Percentiles rank a stretch among this genome's conserved stretches.
phyloP scores from a whole-genome alignment of 495 filamentous ascomycete species.

The Echria macrotheca region DNA sequence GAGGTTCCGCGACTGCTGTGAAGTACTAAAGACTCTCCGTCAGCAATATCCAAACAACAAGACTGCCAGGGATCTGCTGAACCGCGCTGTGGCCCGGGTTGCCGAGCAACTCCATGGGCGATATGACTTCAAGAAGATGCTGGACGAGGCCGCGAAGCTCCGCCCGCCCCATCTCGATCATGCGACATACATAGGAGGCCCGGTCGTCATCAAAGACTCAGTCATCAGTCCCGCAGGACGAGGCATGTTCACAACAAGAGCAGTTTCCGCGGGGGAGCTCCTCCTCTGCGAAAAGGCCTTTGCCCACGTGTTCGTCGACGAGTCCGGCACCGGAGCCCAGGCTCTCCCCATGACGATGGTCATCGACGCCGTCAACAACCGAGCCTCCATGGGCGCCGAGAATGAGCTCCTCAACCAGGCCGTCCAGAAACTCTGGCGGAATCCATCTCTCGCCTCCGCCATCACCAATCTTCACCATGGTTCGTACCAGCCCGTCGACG shows the following conservation, averaged over 20 bases:
- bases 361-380: slow-evolving; percentile 28
- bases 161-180: slow-evolving; percentile 39
- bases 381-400: slow-evolving; percentile 27
- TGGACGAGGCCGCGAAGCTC: slow-evolving; percentile 27
- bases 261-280: slow-evolving; percentile 47
- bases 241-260: slow-evolving; percentile 24
- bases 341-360: slow-evolving; percentile 20
- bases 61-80: slow-evolving; percentile 25
- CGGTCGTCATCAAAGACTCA: slow-evolving; percentile 15
- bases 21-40: slow-evolving; percentile 17
- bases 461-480: slow-evolving; percentile 44
- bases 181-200: slow-evolving; percentile 35
- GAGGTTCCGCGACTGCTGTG: slow-evolving; percentile 31
- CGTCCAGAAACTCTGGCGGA: slow-evolving; percentile 42
- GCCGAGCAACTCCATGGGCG: slow-evolving; percentile 30
- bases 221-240: slow-evolving; percentile 19
- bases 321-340: background rate
- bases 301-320: slow-evolving; percentile 21
- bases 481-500: slow-evolving; percentile 22
- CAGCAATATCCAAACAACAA: slow-evolving; percentile 26
- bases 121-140: slow-evolving; percentile 42
- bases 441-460: slow-evolving; percentile 30
- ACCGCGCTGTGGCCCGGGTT: slow-evolving; percentile 24
- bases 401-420: slow-evolving; percentile 35
- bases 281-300: slow-evolving; percentile 55